Conservation (phyloP, 169 alveolate genomes). For the Plasmodium coatneyi region DNA sequence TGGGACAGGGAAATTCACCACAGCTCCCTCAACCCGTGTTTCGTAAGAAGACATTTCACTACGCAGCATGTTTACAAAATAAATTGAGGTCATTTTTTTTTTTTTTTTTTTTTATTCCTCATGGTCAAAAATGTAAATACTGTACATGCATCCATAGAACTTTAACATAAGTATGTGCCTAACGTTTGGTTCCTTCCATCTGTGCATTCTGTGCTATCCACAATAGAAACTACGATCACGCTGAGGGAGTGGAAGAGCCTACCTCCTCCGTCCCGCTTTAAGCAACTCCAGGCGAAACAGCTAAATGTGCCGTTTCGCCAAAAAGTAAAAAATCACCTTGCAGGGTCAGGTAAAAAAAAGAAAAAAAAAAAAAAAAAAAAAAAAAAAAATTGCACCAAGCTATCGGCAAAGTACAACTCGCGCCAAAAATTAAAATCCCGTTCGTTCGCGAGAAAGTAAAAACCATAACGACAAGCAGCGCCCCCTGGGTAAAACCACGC, state of each 20-base stretch:
- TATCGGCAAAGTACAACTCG: not conserved
- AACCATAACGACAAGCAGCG: not conserved
- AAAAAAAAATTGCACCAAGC: not conserved
- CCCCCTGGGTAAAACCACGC: not conserved
- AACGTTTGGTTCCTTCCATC: not conserved
- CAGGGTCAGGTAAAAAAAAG: not conserved
- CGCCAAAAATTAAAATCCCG: not conserved
- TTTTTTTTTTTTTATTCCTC: not conserved
- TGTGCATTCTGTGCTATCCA: not conserved
- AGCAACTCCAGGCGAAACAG: not conserved
- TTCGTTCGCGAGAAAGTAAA: not conserved
- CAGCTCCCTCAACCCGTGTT: not conserved
- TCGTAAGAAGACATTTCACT: not conserved
- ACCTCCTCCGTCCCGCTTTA: not conserved
- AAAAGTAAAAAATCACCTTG: not conserved
- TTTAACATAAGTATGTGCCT: not conserved
- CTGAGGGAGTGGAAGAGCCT: not conserved
- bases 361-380: not conserved
- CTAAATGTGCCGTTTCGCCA: not conserved
- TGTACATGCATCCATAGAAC: not conserved
- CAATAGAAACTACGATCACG: not conserved
- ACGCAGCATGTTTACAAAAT: not conserved
- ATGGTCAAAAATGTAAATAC: not conserved
- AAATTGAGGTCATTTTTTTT: not conserved
- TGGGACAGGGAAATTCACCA: not conserved